A percentile compares a stretch with the other conserved stretches of the same genome.
Conservation (phyloP, 257 asterid species). For the Ajuga chamaepitys region DNA sequence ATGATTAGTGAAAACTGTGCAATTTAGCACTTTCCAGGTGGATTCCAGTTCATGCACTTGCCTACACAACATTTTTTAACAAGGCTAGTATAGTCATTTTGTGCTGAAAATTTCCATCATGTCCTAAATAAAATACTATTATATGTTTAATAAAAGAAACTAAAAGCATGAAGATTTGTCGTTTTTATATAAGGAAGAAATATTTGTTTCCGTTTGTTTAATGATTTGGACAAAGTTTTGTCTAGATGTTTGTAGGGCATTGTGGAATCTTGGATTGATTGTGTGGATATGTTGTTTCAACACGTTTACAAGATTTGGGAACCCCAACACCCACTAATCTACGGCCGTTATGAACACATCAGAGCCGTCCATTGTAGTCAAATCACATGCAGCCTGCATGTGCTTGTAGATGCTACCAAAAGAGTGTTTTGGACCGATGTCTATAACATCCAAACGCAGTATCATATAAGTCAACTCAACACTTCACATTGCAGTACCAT, state of each 20-base stretch:
- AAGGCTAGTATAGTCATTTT: conserved; percentile 1
- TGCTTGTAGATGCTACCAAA: conserved; percentile 31
- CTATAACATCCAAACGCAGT: conserved; percentile 32
- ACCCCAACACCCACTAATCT: not conserved
- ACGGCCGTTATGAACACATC: conserved; percentile 21
- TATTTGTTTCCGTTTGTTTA: conserved; percentile 16
- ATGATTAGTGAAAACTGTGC: conserved; percentile 24
- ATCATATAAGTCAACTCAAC: conserved; percentile 52
- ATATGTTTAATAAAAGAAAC: not conserved
- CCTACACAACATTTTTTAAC: not conserved
- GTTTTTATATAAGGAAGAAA: conserved; percentile 10
- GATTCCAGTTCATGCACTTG: conserved; percentile 28
- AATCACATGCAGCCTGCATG: conserved; percentile 76
- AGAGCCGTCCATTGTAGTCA: conserved; percentile 23
- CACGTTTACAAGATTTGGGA: not conserved
- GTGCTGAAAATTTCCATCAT: not conserved
- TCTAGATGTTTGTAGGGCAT: conserved; percentile 26
- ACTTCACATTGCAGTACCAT: no score
- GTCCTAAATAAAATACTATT: no score
- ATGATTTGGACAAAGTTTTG: conserved; percentile 15
- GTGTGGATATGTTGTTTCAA: conserved; percentile 10
- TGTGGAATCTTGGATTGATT: conserved; percentile 15
- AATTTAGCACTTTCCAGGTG: conserved; percentile 28
- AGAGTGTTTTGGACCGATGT: conserved; percentile 47
- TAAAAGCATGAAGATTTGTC: not conserved